These are phyloP conservation scores for Yamadazyma diospyri DNA, from an alignment of 1,139 yeast genomes.

Conservation along the genomic window DNA sequence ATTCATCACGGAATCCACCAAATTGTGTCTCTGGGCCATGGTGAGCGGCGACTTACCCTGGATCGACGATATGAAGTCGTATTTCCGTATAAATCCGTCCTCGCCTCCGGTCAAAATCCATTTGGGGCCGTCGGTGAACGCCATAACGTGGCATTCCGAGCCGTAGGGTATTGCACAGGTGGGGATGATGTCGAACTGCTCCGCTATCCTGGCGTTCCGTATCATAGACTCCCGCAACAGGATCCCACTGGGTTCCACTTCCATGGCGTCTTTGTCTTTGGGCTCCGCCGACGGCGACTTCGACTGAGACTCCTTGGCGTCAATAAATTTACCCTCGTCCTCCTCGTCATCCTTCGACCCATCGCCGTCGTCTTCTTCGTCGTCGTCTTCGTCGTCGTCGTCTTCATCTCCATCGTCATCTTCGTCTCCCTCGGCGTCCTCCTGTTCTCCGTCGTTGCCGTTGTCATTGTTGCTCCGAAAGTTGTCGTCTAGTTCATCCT, in stretches of 20 bases:
- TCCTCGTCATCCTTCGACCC: conserved; percentile 15
- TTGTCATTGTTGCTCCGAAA: conserved; percentile 12
- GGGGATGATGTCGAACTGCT: conserved; percentile 58
- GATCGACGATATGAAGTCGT: conserved; percentile 79
- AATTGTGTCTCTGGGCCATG: conserved; percentile 84
- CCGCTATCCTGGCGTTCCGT: conserved; percentile 43
- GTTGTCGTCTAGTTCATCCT: conserved; percentile 14
- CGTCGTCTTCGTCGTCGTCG: conserved; percentile 22
- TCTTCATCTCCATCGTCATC: conserved; percentile 17
- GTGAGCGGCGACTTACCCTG: conserved; percentile 91
- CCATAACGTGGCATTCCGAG: conserved; percentile 68
- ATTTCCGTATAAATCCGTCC: conserved; percentile 90
- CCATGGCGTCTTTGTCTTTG: conserved; percentile 9
- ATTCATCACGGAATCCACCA: conserved; percentile 79
- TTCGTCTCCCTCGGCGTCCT: conserved; percentile 18
- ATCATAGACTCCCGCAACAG: conserved; percentile 36
- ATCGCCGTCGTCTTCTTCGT: conserved; percentile 23
- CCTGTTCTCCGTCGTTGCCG: conserved; percentile 17
- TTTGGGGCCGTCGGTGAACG: conserved; percentile 77
- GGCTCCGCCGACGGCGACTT: conserved; percentile 7
- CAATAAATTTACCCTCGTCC: conserved; percentile 18
- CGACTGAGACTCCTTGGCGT: conserved; percentile 19
- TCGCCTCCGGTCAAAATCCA: conserved; percentile 95
- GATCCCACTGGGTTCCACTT: conserved; percentile 6
- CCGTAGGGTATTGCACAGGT: conserved; percentile 72